Evolutionary conservation across 345 rosid genomes (phyloP), one percentile per base, ranked within the genome.

Genomic region (Linum usitatissimum): DNA sequence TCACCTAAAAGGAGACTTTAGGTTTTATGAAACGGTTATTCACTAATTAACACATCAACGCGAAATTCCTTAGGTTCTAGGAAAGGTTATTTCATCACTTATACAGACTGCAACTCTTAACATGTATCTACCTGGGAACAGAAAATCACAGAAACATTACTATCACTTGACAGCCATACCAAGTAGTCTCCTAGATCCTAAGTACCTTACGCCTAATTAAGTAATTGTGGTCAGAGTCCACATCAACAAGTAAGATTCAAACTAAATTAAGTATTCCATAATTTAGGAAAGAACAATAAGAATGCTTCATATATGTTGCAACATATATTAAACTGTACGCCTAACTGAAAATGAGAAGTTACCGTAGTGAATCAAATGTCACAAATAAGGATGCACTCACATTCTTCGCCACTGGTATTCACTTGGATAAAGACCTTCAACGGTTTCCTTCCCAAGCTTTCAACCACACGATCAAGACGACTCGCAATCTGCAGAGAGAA

Each of bases 321-420:
- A 34, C 8, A 34, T 7, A 34, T 23, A 34, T 34, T 7, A 34
- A 34, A 7, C 38, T 34, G 5, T 34, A 34, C 5, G 8, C 38
- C 38, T 34, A 7, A 53, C 6, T 9, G 15, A 45, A 55, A n/a
- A 55, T 18, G 59, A 9, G 21, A 55, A 55, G 30, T 9, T 1
- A 55, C 23, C 59, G 10, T 55, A 13, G 19, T 55, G 59, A 9
- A 19, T 4, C 30, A 18, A 55, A 9, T 10, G 18, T 19, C 23
- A 55, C 17, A 3, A 45, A 45, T 10, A 45, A 45, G 15, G 15
- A 45, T 45, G 15, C 4, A 75, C 99, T 81, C 70, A 93, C 99
- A 93, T 72, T 87, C 91, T 85, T 93, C 97, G 17, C 97, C 96
- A 70, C 99, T 90, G 60, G 99, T 93, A 71, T 93, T 90, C 68